Percentiles rank a stretch among this genome's conserved stretches.
Evolutionary conservation across 2,329 filamentous ascomycete species (phyloP).

Genomic region (Botryotinia convoluta): DNA sequence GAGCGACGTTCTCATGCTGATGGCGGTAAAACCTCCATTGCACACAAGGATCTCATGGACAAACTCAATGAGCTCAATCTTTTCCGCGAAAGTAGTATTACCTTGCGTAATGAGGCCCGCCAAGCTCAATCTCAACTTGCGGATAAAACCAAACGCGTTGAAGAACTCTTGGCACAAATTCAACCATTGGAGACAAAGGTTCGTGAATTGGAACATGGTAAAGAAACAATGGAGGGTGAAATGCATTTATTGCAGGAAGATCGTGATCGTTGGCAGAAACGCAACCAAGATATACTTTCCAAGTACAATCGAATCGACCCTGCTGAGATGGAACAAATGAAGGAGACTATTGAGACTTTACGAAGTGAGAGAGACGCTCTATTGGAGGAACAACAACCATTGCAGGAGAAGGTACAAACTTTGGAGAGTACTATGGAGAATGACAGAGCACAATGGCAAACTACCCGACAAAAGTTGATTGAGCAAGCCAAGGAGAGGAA

Average conservation of each 20-base stretch:
- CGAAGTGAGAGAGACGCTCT: slow-evolving; percentile 61
- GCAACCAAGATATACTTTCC: slow-evolving; percentile 90
- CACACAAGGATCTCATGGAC: slow-evolving; percentile 87
- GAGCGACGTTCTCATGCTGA: slow-evolving; percentile 77
- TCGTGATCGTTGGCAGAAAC: slow-evolving; percentile 91
- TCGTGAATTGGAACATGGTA: slow-evolving; percentile 77
- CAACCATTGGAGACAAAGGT: slow-evolving; percentile 80
- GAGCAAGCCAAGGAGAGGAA: slow-evolving; percentile 63
- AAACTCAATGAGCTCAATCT: slow-evolving; percentile 95
- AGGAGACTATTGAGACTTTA: slow-evolving; percentile 67
- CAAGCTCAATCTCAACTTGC: slow-evolving; percentile 73
- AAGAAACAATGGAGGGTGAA: slow-evolving; percentile 66
- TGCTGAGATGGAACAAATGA: slow-evolving; percentile 85
- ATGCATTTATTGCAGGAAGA: slow-evolving; percentile 87
- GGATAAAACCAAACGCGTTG: slow-evolving; percentile 71
- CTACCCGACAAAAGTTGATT: slow-evolving; percentile 52
- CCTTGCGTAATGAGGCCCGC: slow-evolving; percentile 80
- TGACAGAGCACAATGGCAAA: slow-evolving; percentile 54
- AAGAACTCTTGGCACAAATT: slow-evolving; percentile 71
- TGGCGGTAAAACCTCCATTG: slow-evolving; percentile 68
- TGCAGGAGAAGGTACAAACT: slow-evolving; percentile 53
- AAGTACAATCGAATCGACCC: slow-evolving; percentile 96
- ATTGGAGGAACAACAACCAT: slow-evolving; percentile 41
- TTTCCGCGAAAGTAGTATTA: slow-evolving; percentile 91
- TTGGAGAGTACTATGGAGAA: slow-evolving; percentile 54